phyloP scores from a whole-genome alignment of 148 eudicot species.

The Pouteria glomerata region DNA sequence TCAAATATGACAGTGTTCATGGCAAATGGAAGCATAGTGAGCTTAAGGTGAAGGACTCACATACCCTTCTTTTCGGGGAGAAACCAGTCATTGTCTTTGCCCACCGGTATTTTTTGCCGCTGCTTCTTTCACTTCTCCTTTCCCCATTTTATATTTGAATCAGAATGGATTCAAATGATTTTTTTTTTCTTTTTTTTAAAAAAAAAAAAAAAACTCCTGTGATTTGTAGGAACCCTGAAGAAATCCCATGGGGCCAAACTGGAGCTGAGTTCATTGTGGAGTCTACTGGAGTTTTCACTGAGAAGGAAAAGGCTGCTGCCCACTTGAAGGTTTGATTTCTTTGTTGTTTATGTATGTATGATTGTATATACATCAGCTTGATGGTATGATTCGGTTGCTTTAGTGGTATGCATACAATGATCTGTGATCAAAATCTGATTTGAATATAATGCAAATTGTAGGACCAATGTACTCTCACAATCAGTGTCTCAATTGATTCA shows the following conservation, averaged over 20 bases:
- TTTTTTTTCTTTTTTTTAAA: neutral
- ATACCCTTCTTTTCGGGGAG: conserved; percentile 46
- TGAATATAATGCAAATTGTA: neutral
- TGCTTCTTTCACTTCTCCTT: neutral
- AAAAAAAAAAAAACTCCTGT: too few species aligned
- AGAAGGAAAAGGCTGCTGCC: conserved; percentile 74
- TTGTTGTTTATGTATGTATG: neutral
- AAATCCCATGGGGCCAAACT: conserved; percentile 61
- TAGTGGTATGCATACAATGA: neutral
- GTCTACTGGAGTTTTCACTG: conserved; percentile 77
- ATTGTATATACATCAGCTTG: neutral
- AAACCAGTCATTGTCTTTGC: conserved; percentile 35
- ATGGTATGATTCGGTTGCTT: neutral
- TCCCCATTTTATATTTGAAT: too few species aligned
- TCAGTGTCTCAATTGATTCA: neutral
- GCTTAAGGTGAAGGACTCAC: conserved; percentile 39
- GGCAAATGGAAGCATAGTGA: conserved; percentile 50
- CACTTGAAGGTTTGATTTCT: conserved; percentile 48
- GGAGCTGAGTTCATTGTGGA: conserved; percentile 74
- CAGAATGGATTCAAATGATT: neutral
- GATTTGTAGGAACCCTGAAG: conserved; percentile 60
- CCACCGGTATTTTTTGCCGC: conserved; percentile 20
- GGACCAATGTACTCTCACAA: too few species aligned
- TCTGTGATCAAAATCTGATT: neutral
- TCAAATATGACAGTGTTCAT: conserved; percentile 50